Conservation (phyloP, 2,329 filamentous ascomycete species). For the Alternaria consortialis region DNA sequence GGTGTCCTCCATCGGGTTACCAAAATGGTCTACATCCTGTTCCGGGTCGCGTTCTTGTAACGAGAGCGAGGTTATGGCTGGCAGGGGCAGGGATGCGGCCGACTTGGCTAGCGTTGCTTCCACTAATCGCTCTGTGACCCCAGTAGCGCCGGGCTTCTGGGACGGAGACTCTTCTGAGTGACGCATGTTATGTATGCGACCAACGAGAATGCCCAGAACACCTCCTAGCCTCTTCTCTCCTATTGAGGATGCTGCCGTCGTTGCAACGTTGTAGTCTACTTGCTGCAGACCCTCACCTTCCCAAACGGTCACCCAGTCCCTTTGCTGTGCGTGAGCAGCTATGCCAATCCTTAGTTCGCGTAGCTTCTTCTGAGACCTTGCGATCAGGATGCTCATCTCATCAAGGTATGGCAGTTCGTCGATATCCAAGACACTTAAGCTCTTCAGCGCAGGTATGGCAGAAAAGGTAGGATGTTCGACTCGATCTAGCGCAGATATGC, state of each 20-base stretch:
- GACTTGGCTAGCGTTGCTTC: slow-evolving; percentile 32
- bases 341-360: slow-evolving; percentile 79
- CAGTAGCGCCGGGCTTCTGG: slow-evolving; percentile 17
- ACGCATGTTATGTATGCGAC: slow-evolving; percentile 69
- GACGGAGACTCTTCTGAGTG: slow-evolving; percentile 42
- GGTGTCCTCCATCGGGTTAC: slow-evolving; percentile 35
- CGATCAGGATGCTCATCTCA: slow-evolving; percentile 80
- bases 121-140: slow-evolving; percentile 24
- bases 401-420: slow-evolving; percentile 85
- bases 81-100: slow-evolving; percentile 21
- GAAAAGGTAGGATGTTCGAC: slow-evolving; percentile 85
- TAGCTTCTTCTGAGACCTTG: slow-evolving; percentile 71
- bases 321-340: slow-evolving; percentile 62
- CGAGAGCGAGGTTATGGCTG: slow-evolving; percentile 29
- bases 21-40: slow-evolving; percentile 38
- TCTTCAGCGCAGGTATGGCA: slow-evolving; percentile 76
- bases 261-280: slow-evolving; percentile 67
- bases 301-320: slow-evolving; percentile 69
- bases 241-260: slow-evolving; percentile 61
- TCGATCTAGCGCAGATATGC: slow-evolving; percentile 54
- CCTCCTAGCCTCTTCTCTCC: slow-evolving; percentile 72
- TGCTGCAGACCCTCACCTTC: slow-evolving; percentile 70
- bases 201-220: slow-evolving; percentile 73
- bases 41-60: slow-evolving; percentile 44
- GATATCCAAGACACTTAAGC: slow-evolving; percentile 79